Evolutionary conservation across 78 protist species (phyloP).

Genomic region (Creolimax fragrantissima): DNA sequence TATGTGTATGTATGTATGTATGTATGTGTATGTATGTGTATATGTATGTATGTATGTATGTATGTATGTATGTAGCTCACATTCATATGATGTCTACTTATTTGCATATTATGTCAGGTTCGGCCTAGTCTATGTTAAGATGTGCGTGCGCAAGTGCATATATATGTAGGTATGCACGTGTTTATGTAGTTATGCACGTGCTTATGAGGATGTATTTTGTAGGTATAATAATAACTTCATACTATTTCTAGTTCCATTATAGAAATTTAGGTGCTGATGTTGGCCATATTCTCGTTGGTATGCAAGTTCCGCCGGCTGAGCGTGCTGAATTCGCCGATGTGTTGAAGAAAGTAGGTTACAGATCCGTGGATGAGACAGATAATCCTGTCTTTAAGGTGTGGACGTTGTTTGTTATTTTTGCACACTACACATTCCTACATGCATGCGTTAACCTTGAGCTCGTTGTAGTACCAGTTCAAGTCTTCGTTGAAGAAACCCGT

Average conservation of each 20-base stretch:
- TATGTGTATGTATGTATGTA: not conserved
- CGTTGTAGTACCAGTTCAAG: too few species aligned
- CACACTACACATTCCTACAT: too few species aligned
- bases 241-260: constrained; percentile 55
- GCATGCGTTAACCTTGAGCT: too few species aligned
- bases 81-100: not conserved
- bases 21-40: not conserved
- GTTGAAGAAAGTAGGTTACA: not conserved
- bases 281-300: constrained; percentile 39
- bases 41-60: not conserved
- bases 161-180: too few species aligned
- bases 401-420: too few species aligned
- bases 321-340: not conserved
- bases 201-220: too few species aligned
- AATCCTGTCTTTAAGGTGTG: not conserved
- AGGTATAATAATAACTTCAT: too few species aligned
- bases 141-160: too few species aligned
- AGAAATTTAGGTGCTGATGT: constrained; percentile 39
- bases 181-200: too few species aligned
- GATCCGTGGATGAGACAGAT: not conserved
- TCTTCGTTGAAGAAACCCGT: too few species aligned
- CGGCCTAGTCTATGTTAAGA: too few species aligned
- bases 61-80: not conserved
- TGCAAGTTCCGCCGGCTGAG: constrained; percentile 32
- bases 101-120: not conserved